phyloP scores from a whole-genome alignment of 768 basidiomycete genomes.

The Punctularia strigosozonata region DNA sequence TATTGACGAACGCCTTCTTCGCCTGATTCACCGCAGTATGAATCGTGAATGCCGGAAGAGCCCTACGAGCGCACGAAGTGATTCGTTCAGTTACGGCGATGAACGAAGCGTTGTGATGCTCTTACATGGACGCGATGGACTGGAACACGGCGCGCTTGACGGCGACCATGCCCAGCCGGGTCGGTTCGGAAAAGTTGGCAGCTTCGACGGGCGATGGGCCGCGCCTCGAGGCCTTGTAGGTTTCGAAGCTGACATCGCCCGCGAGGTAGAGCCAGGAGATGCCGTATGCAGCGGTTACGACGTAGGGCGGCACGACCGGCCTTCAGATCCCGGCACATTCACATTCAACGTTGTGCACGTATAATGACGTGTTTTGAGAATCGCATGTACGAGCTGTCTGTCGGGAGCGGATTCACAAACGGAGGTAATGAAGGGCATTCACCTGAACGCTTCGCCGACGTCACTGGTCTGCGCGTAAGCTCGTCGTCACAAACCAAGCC shows the following conservation, averaged over 20 bases:
- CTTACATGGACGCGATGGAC: slow-evolving; percentile 72
- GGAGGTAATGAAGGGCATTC: no score
- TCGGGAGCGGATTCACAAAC: no score
- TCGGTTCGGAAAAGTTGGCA: slow-evolving; percentile 56
- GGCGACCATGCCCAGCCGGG: slow-evolving; percentile 55
- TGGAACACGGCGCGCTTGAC: slow-evolving; percentile 73
- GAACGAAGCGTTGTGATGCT: slow-evolving; percentile 12
- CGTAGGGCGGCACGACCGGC: slow-evolving; percentile 58
- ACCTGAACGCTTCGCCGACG: slow-evolving; percentile 76
- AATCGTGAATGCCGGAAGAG: slow-evolving; percentile 74
- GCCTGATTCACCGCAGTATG: slow-evolving; percentile 72
- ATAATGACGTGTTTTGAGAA: no score
- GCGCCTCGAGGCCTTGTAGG: slow-evolving; percentile 61
- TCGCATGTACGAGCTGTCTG: no score
- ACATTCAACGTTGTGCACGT: no score
- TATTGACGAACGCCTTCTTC: slow-evolving; percentile 51
- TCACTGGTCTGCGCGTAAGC: slow-evolving; percentile 51
- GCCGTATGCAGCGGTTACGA: slow-evolving; percentile 71
- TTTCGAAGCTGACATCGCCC: slow-evolving; percentile 72
- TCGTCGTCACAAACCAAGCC: slow-evolving; percentile 9
- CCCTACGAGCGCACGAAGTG: slow-evolving; percentile 30
- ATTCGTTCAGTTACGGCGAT: slow-evolving; percentile 4
- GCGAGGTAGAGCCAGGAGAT: slow-evolving; percentile 73
- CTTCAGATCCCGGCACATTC: no score
- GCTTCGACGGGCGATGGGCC: slow-evolving; percentile 62